Conservation (phyloP, 2,329 filamentous ascomycete genomes). For the Fusarium burgessii region DNA sequence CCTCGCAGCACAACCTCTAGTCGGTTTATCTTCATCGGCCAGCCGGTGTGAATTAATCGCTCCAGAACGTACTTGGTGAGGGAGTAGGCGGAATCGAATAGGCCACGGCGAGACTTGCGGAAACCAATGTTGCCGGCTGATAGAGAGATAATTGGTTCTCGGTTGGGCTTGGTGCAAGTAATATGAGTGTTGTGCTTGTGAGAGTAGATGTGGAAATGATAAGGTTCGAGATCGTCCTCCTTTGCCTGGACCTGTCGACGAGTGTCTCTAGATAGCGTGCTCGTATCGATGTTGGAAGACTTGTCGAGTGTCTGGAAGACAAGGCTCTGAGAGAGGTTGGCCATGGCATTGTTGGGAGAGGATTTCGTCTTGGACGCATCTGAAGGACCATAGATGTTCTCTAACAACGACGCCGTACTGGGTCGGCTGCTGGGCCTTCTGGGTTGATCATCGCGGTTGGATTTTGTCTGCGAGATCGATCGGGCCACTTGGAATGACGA, state of each 20-base stretch:
- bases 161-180: slow-evolving; percentile 85
- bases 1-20: slow-evolving; percentile 87
- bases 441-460: slow-evolving; percentile 46
- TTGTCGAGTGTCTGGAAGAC: slow-evolving; percentile 55
- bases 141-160: slow-evolving; percentile 81
- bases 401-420: slow-evolving; percentile 49
- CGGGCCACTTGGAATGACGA: slow-evolving; percentile 45
- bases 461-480: slow-evolving; percentile 56
- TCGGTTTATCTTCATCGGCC: slow-evolving; percentile 78
- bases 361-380: slow-evolving; percentile 31
- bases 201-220: slow-evolving; percentile 87
- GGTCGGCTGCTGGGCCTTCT: slow-evolving; percentile 43
- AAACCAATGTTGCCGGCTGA: slow-evolving; percentile 93
- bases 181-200: slow-evolving; percentile 97
- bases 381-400: slow-evolving; percentile 51
- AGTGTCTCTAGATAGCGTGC: slow-evolving; percentile 44
- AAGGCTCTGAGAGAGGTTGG: slow-evolving; percentile 53
- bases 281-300: slow-evolving; percentile 51
- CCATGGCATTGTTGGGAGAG: slow-evolving; percentile 49
- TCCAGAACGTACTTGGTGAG: slow-evolving; percentile 85
- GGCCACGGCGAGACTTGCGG: slow-evolving; percentile 80
- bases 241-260: slow-evolving; percentile 41
- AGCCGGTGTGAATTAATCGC: slow-evolving; percentile 84
- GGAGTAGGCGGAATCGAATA: slow-evolving; percentile 94
- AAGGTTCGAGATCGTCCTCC: slow-evolving; percentile 68